Evolutionary conservation across 192 early-diverging fungal species (phyloP), one percentile per base, ranked within the genome.

Genomic region (Phlyctochytrium arcticum): DNA sequence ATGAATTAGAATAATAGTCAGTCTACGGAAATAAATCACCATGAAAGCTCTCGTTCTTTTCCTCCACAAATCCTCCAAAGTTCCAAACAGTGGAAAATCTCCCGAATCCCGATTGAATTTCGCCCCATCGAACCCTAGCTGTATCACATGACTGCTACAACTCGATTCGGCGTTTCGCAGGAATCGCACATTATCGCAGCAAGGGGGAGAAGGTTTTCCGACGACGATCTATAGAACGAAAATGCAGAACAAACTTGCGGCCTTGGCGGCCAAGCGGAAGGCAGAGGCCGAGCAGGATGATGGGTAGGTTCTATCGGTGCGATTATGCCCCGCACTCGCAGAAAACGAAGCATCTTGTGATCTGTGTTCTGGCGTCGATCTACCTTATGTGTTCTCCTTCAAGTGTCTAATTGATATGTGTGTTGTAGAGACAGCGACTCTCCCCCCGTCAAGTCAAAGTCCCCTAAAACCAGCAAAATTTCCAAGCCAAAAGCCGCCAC

Each of bases 221-320:
- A n/a, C n/a, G n/a, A n/a, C n/a, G n/a, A n/a, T n/a, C n/a, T n/a
- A n/a, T n/a, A n/a, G n/a, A n/a, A n/a, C n/a, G n/a, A n/a, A n/a
- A n/a, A n/a, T n/a, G n/a, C n/a, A 58, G 42, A 21, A 46, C 54
- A 74, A 74, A 36, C 60, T 69, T n/a, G 72, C 56, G 24, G 72
- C 72, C 6, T 62, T 74, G 32, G 72, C 72, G 6, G 72, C 72
- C 19, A 36, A 37, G 29, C 71, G 65, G 27, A 73, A 73, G 37
- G 67, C 62, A 10, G 34, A 64, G 35, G 50, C 62, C 21, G 62
- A 64, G 62, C 34, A 64, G 6, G 50, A 24, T 12, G 3, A 1
- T 1, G 24, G 50, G 15, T 12, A 12, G 50, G 12, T 15, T 19
- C 10, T 12, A 12, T 12, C 21, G 27, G 24, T 24, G 17, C n/a